Conservation (phyloP, 306 rosid species). For the Argentina anserina region DNA sequence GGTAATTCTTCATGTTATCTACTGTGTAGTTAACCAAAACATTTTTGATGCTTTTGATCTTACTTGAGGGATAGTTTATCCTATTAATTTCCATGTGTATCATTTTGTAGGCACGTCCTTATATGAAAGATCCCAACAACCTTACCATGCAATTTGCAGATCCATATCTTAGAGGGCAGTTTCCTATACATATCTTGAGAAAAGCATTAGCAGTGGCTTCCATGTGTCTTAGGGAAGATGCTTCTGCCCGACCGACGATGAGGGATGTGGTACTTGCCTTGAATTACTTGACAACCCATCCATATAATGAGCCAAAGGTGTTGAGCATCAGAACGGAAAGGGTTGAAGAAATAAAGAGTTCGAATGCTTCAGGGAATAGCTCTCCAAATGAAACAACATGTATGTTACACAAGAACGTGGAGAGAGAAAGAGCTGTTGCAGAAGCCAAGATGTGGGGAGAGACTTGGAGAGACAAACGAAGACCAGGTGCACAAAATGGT, state of each 20-base stretch:
- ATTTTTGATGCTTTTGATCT: background rate
- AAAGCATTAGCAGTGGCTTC: slow-evolving; percentile 65
- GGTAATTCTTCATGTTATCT: slow-evolving; percentile 28
- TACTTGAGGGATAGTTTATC: background rate
- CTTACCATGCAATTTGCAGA: slow-evolving; percentile 49
- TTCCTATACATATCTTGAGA: slow-evolving; percentile 39
- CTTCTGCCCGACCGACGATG: slow-evolving; percentile 61
- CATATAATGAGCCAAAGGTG: slow-evolving; percentile 34
- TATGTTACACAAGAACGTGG: slow-evolving; percentile 50
- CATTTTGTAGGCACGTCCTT: slow-evolving; percentile 51
- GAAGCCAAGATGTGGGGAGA: slow-evolving; percentile 88
- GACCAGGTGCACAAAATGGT: slow-evolving; percentile 44
- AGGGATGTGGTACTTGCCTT: slow-evolving; percentile 71
- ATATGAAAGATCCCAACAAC: slow-evolving; percentile 51
- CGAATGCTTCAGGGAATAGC: slow-evolving; percentile 31
- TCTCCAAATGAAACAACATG: slow-evolving; percentile 58
- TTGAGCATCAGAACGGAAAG: slow-evolving; percentile 28
- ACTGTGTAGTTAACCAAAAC: background rate
- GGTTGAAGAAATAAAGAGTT: slow-evolving; percentile 40
- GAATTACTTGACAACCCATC: slow-evolving; percentile 49
- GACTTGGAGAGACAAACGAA: slow-evolving; percentile 62
- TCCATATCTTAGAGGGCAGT: slow-evolving; percentile 53
- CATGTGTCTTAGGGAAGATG: slow-evolving; percentile 68
- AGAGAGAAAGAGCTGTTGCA: slow-evolving; percentile 66
- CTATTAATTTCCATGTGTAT: background rate